Conservation (phyloP, 495 filamentous ascomycete species). For the Aspergillus leporis region DNA sequence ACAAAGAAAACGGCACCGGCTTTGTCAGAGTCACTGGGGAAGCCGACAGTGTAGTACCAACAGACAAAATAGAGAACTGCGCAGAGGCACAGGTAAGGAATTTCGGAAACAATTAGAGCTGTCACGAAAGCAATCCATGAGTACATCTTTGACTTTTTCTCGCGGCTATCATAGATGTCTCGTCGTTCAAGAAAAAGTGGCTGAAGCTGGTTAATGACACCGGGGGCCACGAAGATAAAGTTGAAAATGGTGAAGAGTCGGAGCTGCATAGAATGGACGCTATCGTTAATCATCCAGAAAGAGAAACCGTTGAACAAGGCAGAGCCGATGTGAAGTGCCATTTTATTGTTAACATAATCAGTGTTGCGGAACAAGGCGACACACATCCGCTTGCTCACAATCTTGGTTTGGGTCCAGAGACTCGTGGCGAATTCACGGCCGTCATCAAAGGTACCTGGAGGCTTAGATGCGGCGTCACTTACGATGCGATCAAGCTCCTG, state of each 20-base stretch:
- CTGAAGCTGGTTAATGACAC: constrained; percentile 53
- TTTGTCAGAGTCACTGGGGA: constrained; percentile 42
- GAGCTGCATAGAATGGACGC: constrained; percentile 32
- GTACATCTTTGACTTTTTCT: constrained; percentile 57
- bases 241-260: constrained; percentile 52
- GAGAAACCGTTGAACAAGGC: constrained; percentile 49
- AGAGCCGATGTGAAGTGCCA: constrained; percentile 41
- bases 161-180: constrained; percentile 52
- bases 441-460: constrained; percentile 37
- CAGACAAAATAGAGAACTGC: constrained; percentile 52
- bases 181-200: constrained; percentile 57
- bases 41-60: constrained; percentile 56
- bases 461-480: constrained; percentile 36
- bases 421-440: constrained; percentile 59
- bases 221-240: constrained; percentile 52
- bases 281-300: constrained; percentile 42
- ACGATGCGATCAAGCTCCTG: constrained; percentile 60
- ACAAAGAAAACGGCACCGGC: constrained; percentile 59
- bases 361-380: constrained; percentile 60
- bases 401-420: constrained; percentile 54
- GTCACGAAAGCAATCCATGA: constrained; percentile 56
- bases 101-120: constrained; percentile 51
- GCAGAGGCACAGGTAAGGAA: constrained; percentile 55
- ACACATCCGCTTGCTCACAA: constrained; percentile 59
- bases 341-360: constrained; percentile 67